A percentile compares a stretch with the other conserved stretches of the same genome.
Evolutionary conservation across 129 eudicot genomes (phyloP).

Genomic region (Calendula officinalis): DNA sequence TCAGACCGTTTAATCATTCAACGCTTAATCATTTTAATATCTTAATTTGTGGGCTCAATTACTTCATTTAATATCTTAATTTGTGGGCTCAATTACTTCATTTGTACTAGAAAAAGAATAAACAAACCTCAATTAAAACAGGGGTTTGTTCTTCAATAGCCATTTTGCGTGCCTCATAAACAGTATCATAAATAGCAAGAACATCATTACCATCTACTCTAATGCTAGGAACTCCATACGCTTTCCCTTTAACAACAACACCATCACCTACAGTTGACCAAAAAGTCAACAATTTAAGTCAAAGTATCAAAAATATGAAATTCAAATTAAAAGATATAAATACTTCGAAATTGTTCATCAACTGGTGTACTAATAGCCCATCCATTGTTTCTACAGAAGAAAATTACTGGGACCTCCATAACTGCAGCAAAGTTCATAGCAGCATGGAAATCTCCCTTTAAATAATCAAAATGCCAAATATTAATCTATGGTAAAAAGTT

Average conservation of each 20-base stretch:
- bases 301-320: neutral
- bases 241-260: conserved; percentile 67
- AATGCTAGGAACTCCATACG: conserved; percentile 76
- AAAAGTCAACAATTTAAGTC: conserved; percentile 3
- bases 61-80: neutral
- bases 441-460: conserved; percentile 82
- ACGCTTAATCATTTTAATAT: too few species aligned
- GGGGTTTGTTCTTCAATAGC: conserved; percentile 59
- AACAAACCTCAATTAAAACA: conserved; percentile 76
- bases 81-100: neutral
- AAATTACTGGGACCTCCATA: conserved; percentile 76
- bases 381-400: conserved; percentile 81
- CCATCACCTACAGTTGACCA: conserved; percentile 63
- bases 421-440: conserved; percentile 86
- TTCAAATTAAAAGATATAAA: neutral
- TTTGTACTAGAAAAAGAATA: neutral
- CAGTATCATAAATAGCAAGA: conserved; percentile 67
- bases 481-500: too few species aligned
- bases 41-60: neutral
- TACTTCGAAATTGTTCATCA: conserved; percentile 72
- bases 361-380: conserved; percentile 93
- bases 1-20: too few species aligned
- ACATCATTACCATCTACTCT: conserved; percentile 87
- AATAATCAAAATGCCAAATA: neutral
- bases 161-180: conserved; percentile 58